Conservation (phyloP, 2,329 filamentous ascomycete genomes). For the Corniculantispora saksenae region DNA sequence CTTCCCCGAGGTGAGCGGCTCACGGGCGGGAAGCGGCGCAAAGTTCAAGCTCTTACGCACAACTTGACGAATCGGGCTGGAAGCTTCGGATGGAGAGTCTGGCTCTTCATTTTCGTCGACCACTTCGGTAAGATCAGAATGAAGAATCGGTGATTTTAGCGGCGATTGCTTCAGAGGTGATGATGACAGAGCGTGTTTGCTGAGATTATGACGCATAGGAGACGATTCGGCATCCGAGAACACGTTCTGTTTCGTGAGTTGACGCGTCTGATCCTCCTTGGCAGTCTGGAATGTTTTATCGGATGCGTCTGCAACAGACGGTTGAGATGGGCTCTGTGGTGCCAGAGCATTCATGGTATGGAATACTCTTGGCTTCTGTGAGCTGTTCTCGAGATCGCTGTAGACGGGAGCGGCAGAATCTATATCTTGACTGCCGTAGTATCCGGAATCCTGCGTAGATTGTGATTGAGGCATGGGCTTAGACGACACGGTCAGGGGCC, state of each 20-base stretch:
- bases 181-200: conserved; percentile 13
- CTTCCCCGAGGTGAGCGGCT: conserved; percentile 82
- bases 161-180: conserved; percentile 14
- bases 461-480: conserved; percentile 26
- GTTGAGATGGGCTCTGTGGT: conserved; percentile 28
- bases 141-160: conserved; percentile 12
- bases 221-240: conserved; percentile 14
- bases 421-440: conserved; percentile 64
- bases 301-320: conserved; percentile 32
- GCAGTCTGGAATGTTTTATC: conserved; percentile 45
- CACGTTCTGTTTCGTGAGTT: conserved; percentile 3
- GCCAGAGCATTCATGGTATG: conserved; percentile 21
- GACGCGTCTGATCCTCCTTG: conserved; percentile 44
- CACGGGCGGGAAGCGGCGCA: conserved; percentile 85
- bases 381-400: conserved; percentile 21
- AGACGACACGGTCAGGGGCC: conserved; percentile 32
- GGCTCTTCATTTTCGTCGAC: conserved; percentile 21
- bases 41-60: conserved; percentile 94
- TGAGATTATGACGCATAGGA: neutral
- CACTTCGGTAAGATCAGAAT: conserved; percentile 43
- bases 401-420: conserved; percentile 28
- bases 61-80: conserved; percentile 73
- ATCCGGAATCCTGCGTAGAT: conserved; percentile 62
- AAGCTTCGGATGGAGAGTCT: conserved; percentile 64
- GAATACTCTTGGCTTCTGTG: neutral